These are phyloP conservation scores for Hypoxylon sp. DNA, from an alignment of 2,329 filamentous ascomycete genomes.

Conservation along the genomic window DNA sequence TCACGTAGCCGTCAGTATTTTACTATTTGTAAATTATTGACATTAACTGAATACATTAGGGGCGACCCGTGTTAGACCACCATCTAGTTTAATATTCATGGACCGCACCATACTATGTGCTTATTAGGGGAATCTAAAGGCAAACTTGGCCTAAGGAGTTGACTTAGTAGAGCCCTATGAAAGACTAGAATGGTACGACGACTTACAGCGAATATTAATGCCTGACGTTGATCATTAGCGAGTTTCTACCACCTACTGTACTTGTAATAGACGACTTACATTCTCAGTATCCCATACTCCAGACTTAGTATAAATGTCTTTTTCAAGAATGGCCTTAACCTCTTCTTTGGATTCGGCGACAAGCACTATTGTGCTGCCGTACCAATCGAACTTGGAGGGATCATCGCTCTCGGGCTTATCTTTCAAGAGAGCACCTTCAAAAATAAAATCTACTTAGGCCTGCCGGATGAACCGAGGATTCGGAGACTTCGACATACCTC, in stretches of 20 bases:
- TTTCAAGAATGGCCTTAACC: slow-evolving; percentile 74
- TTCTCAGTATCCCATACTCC: slow-evolving; percentile 88
- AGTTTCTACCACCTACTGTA: background rate
- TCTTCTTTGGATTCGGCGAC: slow-evolving; percentile 78
- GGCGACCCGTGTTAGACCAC: slow-evolving; percentile 1
- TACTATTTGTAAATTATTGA: slow-evolving; percentile 7
- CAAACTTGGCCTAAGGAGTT: slow-evolving; percentile 47
- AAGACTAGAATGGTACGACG: background rate
- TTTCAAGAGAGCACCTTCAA: slow-evolving; percentile 74
- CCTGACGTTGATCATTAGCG: slow-evolving; percentile 52
- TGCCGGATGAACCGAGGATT: slow-evolving; percentile 4
- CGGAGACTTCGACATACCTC: slow-evolving; percentile 64
- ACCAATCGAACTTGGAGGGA: slow-evolving; percentile 73
- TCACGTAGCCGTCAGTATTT: slow-evolving; percentile 3
- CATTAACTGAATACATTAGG: slow-evolving; percentile 25
- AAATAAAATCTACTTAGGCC: slow-evolving; percentile 49
- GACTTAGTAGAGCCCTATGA: slow-evolving; percentile 36
- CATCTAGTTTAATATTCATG: slow-evolving; percentile 15
- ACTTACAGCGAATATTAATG: slow-evolving; percentile 66
- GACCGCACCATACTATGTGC: slow-evolving; percentile 1
- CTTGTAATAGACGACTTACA: slow-evolving; percentile 56
- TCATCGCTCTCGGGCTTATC: slow-evolving; percentile 75
- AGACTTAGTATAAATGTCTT: slow-evolving; percentile 78
- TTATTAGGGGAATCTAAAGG: slow-evolving; percentile 46
- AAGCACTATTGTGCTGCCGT: slow-evolving; percentile 79